phyloP scores from a whole-genome alignment of 805 yeast genomes.

The Candida khao-thaluensis region DNA sequence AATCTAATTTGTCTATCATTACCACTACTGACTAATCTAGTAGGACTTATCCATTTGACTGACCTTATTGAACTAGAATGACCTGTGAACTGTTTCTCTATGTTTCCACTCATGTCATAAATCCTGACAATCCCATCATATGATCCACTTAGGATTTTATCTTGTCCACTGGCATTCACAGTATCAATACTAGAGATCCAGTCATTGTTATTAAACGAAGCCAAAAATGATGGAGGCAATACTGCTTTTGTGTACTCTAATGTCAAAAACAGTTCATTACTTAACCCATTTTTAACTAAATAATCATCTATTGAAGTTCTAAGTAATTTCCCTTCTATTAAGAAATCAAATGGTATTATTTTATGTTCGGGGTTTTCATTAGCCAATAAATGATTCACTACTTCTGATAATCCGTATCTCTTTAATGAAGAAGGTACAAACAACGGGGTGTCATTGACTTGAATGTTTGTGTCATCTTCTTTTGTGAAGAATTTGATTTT shows the following conservation, averaged over 20 bases:
- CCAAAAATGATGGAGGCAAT: conserved; percentile 89
- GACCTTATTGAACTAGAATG: conserved; percentile 85
- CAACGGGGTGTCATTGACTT: conserved; percentile 74
- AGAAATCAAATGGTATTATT: conserved; percentile 89
- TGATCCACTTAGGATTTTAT: conserved; percentile 78
- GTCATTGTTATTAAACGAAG: conserved; percentile 88
- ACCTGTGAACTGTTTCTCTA: conserved; percentile 78
- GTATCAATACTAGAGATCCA: conserved; percentile 84
- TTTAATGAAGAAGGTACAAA: conserved; percentile 84
- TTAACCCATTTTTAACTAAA: conserved; percentile 69
- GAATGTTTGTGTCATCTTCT: conserved; percentile 72
- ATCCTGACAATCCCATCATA: conserved; percentile 94
- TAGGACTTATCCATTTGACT: conserved; percentile 74
- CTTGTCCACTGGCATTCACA: conserved; percentile 39
- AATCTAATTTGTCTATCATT: conserved; percentile 85
- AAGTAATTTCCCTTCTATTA: conserved; percentile 79
- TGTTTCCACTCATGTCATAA: conserved; percentile 78
- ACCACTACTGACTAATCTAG: conserved; percentile 80
- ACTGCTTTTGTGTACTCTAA: conserved; percentile 91
- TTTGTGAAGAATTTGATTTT: conserved; percentile 83
- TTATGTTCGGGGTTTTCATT: conserved; percentile 29
- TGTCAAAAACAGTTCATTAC: conserved; percentile 74
- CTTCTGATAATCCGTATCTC: conserved; percentile 90
- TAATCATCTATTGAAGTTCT: conserved; percentile 80
- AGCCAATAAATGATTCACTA: conserved; percentile 83